A percentile compares a stretch with the other conserved stretches of the same genome.
Evolutionary conservation across 2,329 filamentous ascomycete genomes (phyloP).

Genomic region (Aureobasidium sp.): DNA sequence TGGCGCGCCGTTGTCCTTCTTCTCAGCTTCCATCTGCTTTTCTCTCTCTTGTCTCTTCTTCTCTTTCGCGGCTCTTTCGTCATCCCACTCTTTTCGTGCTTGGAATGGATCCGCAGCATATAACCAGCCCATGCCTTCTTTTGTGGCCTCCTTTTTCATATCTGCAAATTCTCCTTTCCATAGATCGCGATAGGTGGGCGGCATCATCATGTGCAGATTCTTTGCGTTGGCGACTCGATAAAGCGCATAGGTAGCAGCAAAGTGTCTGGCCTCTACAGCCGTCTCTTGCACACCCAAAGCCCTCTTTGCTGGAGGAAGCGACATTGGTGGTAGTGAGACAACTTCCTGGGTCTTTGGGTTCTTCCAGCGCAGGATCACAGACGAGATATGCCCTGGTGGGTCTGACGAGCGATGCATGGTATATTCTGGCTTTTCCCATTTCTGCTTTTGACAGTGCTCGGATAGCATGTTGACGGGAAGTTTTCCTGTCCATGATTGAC

Average conservation of each 20-base stretch:
- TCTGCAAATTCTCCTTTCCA: slow-evolving; percentile 85
- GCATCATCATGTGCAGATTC: slow-evolving; percentile 90
- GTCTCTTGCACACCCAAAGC: slow-evolving; percentile 65
- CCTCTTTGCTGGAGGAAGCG: slow-evolving; percentile 67
- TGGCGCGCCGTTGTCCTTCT: slow-evolving; percentile 45
- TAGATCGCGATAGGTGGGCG: slow-evolving; percentile 78
- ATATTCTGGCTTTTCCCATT: slow-evolving; percentile 92
- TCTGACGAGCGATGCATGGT: slow-evolving; percentile 47
- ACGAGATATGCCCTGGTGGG: slow-evolving; percentile 49
- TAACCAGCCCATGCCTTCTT: slow-evolving; percentile 73
- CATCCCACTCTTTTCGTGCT: slow-evolving; percentile 69
- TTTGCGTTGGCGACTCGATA: slow-evolving; percentile 93
- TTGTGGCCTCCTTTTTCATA: slow-evolving; percentile 73
- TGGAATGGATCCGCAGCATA: slow-evolving; percentile 94
- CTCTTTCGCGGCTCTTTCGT: slow-evolving; percentile 65
- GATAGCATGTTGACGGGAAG: slow-evolving; percentile 87
- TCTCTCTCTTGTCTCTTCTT: slow-evolving; percentile 72
- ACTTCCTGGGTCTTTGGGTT: slow-evolving; percentile 79
- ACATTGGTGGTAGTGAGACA: slow-evolving; percentile 70
- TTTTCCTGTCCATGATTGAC: slow-evolving; percentile 95
- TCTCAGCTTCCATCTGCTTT: slow-evolving; percentile 45
- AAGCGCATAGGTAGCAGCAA: slow-evolving; percentile 83
- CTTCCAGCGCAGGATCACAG: slow-evolving; percentile 65
- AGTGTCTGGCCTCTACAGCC: slow-evolving; percentile 84
- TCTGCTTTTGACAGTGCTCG: slow-evolving; percentile 92